Evolutionary conservation across 768 basidiomycete genomes (phyloP), one percentile per base, ranked within the genome.

Genomic region (Saitozyma sp.): DNA sequence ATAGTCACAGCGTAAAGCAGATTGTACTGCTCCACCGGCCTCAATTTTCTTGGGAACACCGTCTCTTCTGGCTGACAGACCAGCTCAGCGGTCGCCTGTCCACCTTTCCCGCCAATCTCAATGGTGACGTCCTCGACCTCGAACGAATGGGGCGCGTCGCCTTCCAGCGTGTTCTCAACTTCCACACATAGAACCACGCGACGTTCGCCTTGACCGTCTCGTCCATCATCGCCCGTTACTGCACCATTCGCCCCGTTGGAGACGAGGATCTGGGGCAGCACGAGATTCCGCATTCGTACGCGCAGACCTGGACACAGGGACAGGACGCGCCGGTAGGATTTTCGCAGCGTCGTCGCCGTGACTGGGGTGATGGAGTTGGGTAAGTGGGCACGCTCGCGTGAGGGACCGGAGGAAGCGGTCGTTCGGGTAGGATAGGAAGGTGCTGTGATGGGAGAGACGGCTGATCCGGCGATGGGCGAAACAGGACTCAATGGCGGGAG

Each of bases 271-370:
- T 91, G 88, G 0, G 93, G 93, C 10, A 94, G 87, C 66, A 93
- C 91, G 6, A 92, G 89, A 0, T 92, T 93, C n/a, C 92, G 85
- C 93, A 95, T 95, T 41, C 92, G 87, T 29, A 96, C 89, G 19
- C 87, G 84, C 78, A 96, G 89, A 4, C 91, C 92, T 37, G 90
- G 89, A 4, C 88, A 86, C 0, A 90, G 88, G 50, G 84, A 83
- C 16, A 96, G 80, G 0, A 89, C 87, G 71, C 89, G 88, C 37
- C 92, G 85, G 77, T 87, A 93, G 1, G 91, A 91, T 76, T 92
- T 93, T 52, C 91, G 87, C 9, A 96, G 81, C 0, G 90, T 90
- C 0, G 70, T 65, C 14, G 39, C 41, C 6, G 46, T 48, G 40
- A 70, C 56, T 82, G 85, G 62, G 56, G 58, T 14, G 57, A 61